These are phyloP conservation scores for Primulina tabacum DNA, from an alignment of 257 asterid species.

Conservation along the genomic window DNA sequence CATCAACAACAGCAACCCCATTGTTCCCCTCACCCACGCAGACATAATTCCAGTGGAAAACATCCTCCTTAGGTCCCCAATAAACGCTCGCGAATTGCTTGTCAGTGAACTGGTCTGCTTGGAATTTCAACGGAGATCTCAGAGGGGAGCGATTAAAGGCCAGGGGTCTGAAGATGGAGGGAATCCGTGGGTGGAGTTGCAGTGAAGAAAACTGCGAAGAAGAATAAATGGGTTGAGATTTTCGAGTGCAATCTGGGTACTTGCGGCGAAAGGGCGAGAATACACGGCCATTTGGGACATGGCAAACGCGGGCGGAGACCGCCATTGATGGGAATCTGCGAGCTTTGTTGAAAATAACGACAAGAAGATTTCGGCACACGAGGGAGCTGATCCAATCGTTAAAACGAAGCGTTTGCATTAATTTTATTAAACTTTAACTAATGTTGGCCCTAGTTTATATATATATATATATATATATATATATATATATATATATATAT, in stretches of 20 bases:
- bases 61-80: conserved; percentile 25
- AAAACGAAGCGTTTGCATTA: background rate
- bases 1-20: conserved; percentile 7
- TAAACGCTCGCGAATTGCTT: conserved; percentile 33
- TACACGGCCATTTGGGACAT: conserved; percentile 36
- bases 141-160: conserved; percentile 9
- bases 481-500: no score
- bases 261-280: conserved; percentile 29
- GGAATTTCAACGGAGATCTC: conserved; percentile 26
- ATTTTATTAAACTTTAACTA: no score
- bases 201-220: conserved; percentile 17
- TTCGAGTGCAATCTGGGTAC: conserved; percentile 11
- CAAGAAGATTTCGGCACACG: background rate
- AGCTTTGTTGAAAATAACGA: background rate
- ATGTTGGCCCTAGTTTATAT: no score
- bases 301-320: conserved; percentile 44
- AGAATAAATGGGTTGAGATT: background rate
- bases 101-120: conserved; percentile 23
- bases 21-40: conserved; percentile 5
- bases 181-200: conserved; percentile 26
- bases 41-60: conserved; percentile 47
- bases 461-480: no score
- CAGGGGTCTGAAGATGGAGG: conserved; percentile 15
- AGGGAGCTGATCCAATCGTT: background rate
- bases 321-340: conserved; percentile 41